Evolutionary conservation across 1,139 yeast genomes (phyloP).

Genomic region (Sugiyamaella paludigena): DNA sequence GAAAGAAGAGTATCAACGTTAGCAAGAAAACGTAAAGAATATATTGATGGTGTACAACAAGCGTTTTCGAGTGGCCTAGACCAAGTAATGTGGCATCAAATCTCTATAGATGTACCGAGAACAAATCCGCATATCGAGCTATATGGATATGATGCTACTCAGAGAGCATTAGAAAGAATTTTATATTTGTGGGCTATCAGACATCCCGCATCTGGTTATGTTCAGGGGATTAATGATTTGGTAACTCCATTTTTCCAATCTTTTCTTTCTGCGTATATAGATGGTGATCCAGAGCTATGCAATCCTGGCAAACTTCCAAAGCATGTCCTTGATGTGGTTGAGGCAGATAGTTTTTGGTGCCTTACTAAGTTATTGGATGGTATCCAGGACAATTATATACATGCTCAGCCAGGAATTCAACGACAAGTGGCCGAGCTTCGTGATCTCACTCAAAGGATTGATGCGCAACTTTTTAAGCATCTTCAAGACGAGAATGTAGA

Average conservation of each 20-base stretch:
- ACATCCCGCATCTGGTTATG: slow-evolving; percentile 98
- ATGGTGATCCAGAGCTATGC: slow-evolving; percentile 48
- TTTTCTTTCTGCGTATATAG: slow-evolving; percentile 65
- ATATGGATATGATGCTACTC: slow-evolving; percentile 68
- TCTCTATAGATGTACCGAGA: slow-evolving; percentile 90
- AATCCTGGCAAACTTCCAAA: slow-evolving; percentile 65
- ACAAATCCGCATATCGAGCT: slow-evolving; percentile 83
- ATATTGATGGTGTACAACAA: slow-evolving; percentile 64
- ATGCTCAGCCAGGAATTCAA: slow-evolving; percentile 95
- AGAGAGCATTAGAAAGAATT: slow-evolving; percentile 71
- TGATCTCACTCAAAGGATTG: slow-evolving; percentile 77
- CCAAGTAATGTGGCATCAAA: slow-evolving; percentile 90
- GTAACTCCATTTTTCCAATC: slow-evolving; percentile 93
- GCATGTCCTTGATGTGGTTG: slow-evolving; percentile 58
- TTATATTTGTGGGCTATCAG: slow-evolving; percentile 93
- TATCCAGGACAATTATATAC: slow-evolving; percentile 93
- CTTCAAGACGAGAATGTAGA: slow-evolving; percentile 79
- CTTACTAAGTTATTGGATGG: slow-evolving; percentile 85
- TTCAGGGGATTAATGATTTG: slow-evolving; percentile 96
- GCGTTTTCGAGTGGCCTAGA: slow-evolving; percentile 66
- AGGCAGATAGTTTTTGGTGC: slow-evolving; percentile 98
- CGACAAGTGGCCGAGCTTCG: slow-evolving; percentile 82
- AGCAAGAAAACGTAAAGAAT: slow-evolving; percentile 81
- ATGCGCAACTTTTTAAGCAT: slow-evolving; percentile 67
- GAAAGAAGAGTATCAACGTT: slow-evolving; percentile 69